Evolutionary conservation across 2,329 filamentous ascomycete species (phyloP), one percentile per base, ranked within the genome.

Genomic region (Apiospora sp.): DNA sequence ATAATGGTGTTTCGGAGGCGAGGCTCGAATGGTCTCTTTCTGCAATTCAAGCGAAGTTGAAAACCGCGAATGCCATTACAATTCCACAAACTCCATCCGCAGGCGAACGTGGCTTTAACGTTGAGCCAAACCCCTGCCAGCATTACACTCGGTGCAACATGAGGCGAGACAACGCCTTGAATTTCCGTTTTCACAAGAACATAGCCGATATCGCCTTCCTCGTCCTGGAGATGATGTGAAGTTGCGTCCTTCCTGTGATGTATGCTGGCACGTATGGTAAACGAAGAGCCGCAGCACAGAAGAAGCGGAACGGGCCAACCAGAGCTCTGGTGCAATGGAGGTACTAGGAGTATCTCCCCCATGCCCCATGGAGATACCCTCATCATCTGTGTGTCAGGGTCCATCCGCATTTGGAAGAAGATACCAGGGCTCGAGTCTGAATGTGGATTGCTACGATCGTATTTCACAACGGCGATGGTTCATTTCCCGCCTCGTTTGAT

Each of bases 401-500:
- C 37, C 37, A 10, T 41, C 37, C 37, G 37, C 37, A 41, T n/a
- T 41, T n/a, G 34, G 34, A n/a, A 64, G 22, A 8, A 64, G 16
- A 24, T n/a, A 34, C 34, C 24, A 64, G 58, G 34, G 22, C 30
- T 64, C 8, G 34, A 4, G 34, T n/a, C 58, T n/a, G 58, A 64
- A n/a, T 4, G 41, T 13, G 58, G 54, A 41, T 22, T 34, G 30
- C 54, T 19, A 22, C 8, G 30, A 16, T 30, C 22, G 51, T 13
- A 30, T 30, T 30, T 41, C 37, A 41, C 37, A 41, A 41, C 37
- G 51, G 51, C 54, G 34, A 61, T n/a, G 34, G 54, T 16, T 19
- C 27, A 61, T 37, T 61, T 58, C 27, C 54, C 54, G 54, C 54
- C 54, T 61, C 54, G 37, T 30, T 61, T 37, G 54, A 61, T 34